Base-by-base conservation (phyloP, 2,329 filamentous ascomycete genomes). In the Fusarium stilboides region DNA sequence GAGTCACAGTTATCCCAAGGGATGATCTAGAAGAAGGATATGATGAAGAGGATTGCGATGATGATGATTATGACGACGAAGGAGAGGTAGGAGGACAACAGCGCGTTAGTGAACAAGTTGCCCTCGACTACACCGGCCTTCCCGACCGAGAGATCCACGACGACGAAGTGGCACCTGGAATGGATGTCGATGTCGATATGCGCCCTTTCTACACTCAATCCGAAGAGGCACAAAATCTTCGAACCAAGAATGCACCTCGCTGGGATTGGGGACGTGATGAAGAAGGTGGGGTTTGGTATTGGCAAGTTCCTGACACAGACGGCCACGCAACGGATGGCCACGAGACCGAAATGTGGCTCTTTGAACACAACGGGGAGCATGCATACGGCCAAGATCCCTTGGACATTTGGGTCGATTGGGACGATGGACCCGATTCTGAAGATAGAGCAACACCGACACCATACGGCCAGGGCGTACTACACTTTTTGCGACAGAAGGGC, bases 231-330 rank as follows among this genome's bases (percentile, higher is more conserved):
- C 12, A 44, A 19, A 6, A 40, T 14, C 53, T 65, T 8, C 44
- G 52, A 22, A n/a, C 43, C 22, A 31, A 44, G n/a, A 22, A 19
- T 14, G 33, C 40, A 2, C 46, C 52, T 1, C 22, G 42, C 5
- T 65, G 59, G 62, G 52, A 57, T 12, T 64, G 62, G 62, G 42
- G 62, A 17, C 46, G 62, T 8, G 59, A 65, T 5, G 3, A 43
- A 6, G 3, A 52, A 0, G 36, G 39, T 1, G 4, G 12, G 1
- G 12, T 64, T 5, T 65, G 62, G 62, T 53, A 40, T 20, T 65
- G 62, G 59, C 8, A 64, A 49, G 52, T 58, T 8, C 6, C 7
- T 13, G 52, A 39, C 6, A 22, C 55, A 50, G 34, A 5, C 6
- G 52, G 53, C 2, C 6, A 59, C 13, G 6, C 19, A 19, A 65